Evolutionary conservation across 2,329 filamentous ascomycete genomes (phyloP), one percentile per base, ranked within the genome.

Genomic region (Mycosphaerella sp.): DNA sequence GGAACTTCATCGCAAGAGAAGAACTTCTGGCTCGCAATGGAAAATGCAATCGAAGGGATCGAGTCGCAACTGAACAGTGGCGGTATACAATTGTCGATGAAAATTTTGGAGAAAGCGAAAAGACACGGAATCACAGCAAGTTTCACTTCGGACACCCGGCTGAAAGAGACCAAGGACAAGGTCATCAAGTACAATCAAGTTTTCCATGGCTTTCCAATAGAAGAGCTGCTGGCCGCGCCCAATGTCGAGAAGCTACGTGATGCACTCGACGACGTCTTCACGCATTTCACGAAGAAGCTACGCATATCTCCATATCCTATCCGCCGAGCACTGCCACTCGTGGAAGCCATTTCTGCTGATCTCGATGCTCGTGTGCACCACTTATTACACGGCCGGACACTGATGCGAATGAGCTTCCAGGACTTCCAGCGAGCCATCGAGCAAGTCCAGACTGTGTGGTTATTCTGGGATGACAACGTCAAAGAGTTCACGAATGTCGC

Each of bases 121-220:
- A 87, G 94, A 65, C 97, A 96, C 72, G 90, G 96, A 72, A 91
- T 93, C 9, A 96, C 91, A 2, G 87, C 97, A 63, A 97, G 91
- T 73, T 97, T 99, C 68, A 86, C 86, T 32, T 88, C 93, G 2
- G 94, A 99, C 70, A 98, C 93, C 32, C 91, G 93, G 2, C 71
- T 98, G 67, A 95, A 95, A 70, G 93, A 98, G 71, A 89, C 89
- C 18, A 93, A 90, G 69, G 93, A 98, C 56, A 86, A 87, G 67
- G 94, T 98, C 41, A 89, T 95, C 70, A 96, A 96, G 71, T 98
- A 97, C 76, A 99, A 98, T 68, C 88, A 95, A 72, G 80, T 98
- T 18, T 97, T 99, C 88, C 86, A 93, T 57, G 94, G 98, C 68
- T 97, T 99, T 58, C 93, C 93, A 0, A 77, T 98, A 30, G 91